A percentile compares a stretch with the other conserved stretches of the same genome.
These are phyloP conservation scores for Isabelozyma heimii DNA, from an alignment of 805 yeast species.

Conservation along the genomic window DNA sequence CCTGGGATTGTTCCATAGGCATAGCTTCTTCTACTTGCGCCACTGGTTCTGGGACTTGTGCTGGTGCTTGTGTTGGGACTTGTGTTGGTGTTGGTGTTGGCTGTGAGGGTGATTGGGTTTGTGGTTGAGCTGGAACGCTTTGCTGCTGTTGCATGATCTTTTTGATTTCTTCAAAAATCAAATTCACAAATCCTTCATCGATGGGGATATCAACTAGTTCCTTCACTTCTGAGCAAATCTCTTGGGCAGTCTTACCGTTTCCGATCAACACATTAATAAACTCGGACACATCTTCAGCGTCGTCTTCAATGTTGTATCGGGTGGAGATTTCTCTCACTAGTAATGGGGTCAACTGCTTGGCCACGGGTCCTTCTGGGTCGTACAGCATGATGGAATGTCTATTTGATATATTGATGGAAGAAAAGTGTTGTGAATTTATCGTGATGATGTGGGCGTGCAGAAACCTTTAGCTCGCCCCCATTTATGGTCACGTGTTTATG, in stretches of 20 bases:
- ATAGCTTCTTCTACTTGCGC: neutral
- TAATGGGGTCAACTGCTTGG: conserved; percentile 30
- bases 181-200: conserved; percentile 53
- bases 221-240: conserved; percentile 58
- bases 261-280: conserved; percentile 69
- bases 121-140: conserved; percentile 3
- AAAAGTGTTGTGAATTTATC: neutral
- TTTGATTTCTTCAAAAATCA: conserved; percentile 56
- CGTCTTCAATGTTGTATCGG: conserved; percentile 34
- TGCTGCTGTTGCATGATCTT: conserved; percentile 25
- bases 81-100: conserved; percentile 2
- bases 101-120: conserved; percentile 3
- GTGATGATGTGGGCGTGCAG: neutral
- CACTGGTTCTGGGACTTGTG: conserved; percentile 1
- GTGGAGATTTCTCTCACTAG: conserved; percentile 34
- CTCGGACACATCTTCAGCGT: conserved; percentile 63
- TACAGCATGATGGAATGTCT: conserved; percentile 19
- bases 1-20: neutral
- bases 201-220: conserved; percentile 61
- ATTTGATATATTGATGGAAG: neutral
- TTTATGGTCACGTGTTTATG: neutral
- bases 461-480: neutral
- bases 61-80: neutral
- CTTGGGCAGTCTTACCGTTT: conserved; percentile 60
- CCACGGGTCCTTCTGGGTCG: conserved; percentile 40